Base-by-base conservation (phyloP, 805 yeast genomes). In the Candida adriatica region DNA sequence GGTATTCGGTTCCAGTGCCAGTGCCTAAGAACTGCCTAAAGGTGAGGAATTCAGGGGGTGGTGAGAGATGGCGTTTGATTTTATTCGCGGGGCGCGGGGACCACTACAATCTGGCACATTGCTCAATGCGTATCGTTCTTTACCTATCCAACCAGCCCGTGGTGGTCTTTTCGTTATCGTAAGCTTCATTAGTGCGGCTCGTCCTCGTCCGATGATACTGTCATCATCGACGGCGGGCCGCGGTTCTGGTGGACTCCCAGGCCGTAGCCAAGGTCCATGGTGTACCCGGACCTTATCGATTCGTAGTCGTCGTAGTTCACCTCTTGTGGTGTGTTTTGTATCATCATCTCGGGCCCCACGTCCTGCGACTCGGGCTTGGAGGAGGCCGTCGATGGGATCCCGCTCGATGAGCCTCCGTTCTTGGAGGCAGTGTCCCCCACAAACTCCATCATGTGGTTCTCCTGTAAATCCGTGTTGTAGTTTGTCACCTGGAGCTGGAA, bases 401-500 rank as follows among this genome's bases (percentile, higher is more conserved):
- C 30, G 18, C 30, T 36, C 5, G 40, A 33, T 6, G 34, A 25
- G 11, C 29, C 36, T 11, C 16, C 34, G 7, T 20, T 24, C 24
- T 39, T 25, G 29, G 21, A 17, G 6, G 15, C 18, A 16, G 21
- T 17, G 9, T 31, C 26, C 6, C 13, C 13, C 16, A 25, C 28
- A 6, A 30, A 22, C 16, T 16, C 16, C 34, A 26, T 8, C 20
- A 18, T 24, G 14, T 24, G 23, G 18, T 23, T 24, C 7, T 17
- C 27, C 10, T 23, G 17, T 2, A 21, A 33, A 13, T 29, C 27
- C 4, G 10, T 15, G 14, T 31, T 30, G 23, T 30, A 39, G 27
- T 19, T 31, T 18, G 29, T 18, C 13, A 37, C 28, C 11, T 25
- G 32, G 18, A 38, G 54, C 27, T 43, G 45, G 60, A 75, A 77